phyloP scores from a whole-genome alignment of 2,329 filamentous ascomycete species.

The Berkeleyomyces rouxiae region DNA sequence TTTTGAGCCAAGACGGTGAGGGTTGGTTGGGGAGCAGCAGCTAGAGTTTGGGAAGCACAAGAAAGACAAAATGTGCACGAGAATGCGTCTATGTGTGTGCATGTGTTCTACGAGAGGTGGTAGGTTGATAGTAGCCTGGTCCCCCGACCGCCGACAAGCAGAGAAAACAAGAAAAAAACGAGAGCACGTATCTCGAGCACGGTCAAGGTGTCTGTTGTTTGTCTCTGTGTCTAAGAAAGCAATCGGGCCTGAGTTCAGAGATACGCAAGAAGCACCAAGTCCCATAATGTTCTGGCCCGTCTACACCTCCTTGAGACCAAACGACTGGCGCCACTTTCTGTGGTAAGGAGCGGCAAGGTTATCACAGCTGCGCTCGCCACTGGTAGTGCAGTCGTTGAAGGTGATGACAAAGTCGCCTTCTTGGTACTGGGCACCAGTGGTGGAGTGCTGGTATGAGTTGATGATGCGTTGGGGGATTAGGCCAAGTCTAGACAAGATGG shows the following conservation, averaged over 20 bases:
- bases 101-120: neutral
- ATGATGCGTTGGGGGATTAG: conserved; percentile 73
- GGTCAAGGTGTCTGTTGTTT: neutral
- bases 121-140: neutral
- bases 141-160: neutral
- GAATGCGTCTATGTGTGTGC: neutral
- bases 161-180: neutral
- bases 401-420: conserved; percentile 74
- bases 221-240: neutral
- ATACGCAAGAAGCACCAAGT: neutral
- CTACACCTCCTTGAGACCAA: conserved; percentile 26
- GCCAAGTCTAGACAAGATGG: conserved; percentile 75
- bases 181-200: neutral
- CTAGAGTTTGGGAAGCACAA: neutral
- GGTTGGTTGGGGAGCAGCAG: neutral
- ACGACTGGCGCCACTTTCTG: conserved; percentile 30
- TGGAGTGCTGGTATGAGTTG: conserved; percentile 54
- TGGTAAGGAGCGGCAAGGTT: conserved; percentile 45
- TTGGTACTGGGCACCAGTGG: conserved; percentile 49
- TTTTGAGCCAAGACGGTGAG: no score
- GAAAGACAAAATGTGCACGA: neutral
- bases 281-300: neutral
- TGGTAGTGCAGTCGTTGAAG: conserved; percentile 54
- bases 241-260: neutral
- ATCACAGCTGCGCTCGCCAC: conserved; percentile 46